phyloP scores from a whole-genome alignment of 441 rosid species.

The Omphalea diandra region DNA sequence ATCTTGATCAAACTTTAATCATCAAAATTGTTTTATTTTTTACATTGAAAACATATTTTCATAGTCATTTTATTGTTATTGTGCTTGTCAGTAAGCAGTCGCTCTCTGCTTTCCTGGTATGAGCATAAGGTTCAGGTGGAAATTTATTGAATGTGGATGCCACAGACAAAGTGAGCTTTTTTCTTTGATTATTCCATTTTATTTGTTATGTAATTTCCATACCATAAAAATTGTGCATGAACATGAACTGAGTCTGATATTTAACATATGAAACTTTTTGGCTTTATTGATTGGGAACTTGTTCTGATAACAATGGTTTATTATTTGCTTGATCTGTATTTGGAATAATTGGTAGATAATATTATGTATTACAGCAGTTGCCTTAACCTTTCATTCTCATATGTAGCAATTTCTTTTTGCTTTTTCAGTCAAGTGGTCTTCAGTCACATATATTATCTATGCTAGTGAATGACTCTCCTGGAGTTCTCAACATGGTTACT shows the following conservation, averaged over 20 bases:
- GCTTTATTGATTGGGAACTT: not conserved
- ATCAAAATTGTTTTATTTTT: not conserved
- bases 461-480: conserved; percentile 65
- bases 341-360: too few species aligned
- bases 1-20: not conserved
- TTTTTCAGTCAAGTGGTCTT: conserved; percentile 59
- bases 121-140: too few species aligned
- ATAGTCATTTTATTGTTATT: not conserved
- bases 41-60: not conserved
- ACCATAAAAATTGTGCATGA: not conserved
- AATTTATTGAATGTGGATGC: too few species aligned
- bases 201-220: not conserved
- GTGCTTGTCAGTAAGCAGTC: not conserved
- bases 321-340: too few species aligned
- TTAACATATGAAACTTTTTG: not conserved
- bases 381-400: conserved; percentile 12
- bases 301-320: not conserved
- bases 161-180: not conserved
- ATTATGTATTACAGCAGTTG: not conserved
- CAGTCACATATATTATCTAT: conserved; percentile 66
- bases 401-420: conserved; percentile 9
- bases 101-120: not conserved
- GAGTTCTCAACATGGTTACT: conserved; percentile 69
- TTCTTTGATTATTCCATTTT: not conserved
- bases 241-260: not conserved